Evolutionary conservation across 2,329 filamentous ascomycete genomes (phyloP), one percentile per base, ranked within the genome.

Genomic region (Huntiella abstrusa): DNA sequence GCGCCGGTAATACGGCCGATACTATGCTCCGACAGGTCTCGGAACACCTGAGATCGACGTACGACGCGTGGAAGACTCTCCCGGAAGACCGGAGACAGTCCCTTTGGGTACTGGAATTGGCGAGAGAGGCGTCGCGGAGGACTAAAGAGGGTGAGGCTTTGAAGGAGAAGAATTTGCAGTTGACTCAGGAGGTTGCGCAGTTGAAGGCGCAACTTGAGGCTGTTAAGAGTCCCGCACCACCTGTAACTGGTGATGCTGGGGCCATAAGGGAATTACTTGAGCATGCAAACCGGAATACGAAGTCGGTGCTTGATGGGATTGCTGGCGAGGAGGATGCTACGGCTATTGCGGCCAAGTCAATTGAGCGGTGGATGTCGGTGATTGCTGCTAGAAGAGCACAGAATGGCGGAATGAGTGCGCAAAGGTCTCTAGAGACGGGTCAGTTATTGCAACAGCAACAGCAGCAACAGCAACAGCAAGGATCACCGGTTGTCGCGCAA

Each of bases 21-120:
- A 61, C 65, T 22, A 70, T 88, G 43, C 77, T 85, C 52, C 73
- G 75, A 44, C 76, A 80, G 53, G 73, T 87, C 32, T 67, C 73
- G 36, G 71, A 80, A 49, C 88, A 96, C 58, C 60, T 94, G 4
- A 72, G 81, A n/a, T 74, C 78, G 11, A 77, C 83, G 0, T 93
- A 77, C 58, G 69, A 71, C 5, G 79, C 83, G 37, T 96, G 87
- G 87, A 73, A 73, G 44, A 66, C 66, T 1, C 65, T 91, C 19
- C 62, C 76, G 0, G 52, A 59, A 2, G 69, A 72, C 33, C 67
- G 72, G 16, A 69, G 71, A 45, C 65, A 65, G 19, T 72, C 77
- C 52, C 64, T 78, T 5, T 80, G 75, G 75, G 60, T 67, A 4
- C 56, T 80, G 33, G 74, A 78, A 55, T 60, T 80, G 35, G 75